Evolutionary conservation across 2,329 filamentous ascomycete genomes (phyloP), one percentile per base, ranked within the genome.

Genomic region (Rasamsonia emersonii): DNA sequence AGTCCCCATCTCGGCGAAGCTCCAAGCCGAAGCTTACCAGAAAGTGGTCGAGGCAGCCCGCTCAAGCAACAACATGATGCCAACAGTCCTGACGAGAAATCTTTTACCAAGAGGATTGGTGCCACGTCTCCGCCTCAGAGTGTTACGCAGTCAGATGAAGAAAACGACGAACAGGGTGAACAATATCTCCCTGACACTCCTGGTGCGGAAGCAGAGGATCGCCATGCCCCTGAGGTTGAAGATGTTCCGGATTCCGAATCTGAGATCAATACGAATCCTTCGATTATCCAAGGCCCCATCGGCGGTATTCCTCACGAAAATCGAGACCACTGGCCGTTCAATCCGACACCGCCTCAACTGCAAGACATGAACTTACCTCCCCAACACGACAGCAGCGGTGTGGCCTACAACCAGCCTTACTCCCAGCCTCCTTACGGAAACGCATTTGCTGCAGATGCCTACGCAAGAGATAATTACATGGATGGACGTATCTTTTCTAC

Each of bases 181-280:
- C 57, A 59, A 14, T 60, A 66, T n/a, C 70, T 73, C 44, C 66
- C 93, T 67, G 72, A 71, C 24, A 74, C 80, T 25, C 86, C 71
- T 51, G 80, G 78, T 28, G 54, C 88, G 38, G 85, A 85, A 3
- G 71, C 79, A 42, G 61, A 73, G 20, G 62, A 78, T 35, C 69
- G 88, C 44, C 80, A 82, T 4, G 74, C 88, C 65, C 84, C 82
- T 0, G 86, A 88, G 50, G 77, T 83, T 47, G 85, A 81, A 3
- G 81, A 84, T 42, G 68, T 64, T 27, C 54, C 70, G 13, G 71
- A 74, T 24, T 57, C 58, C 4, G 60, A 64, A 35, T 54, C 53
- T 9, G 86, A 93, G 39, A 71, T 85, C 10, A 79, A 76, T 27
- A 93, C 86, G 11, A 93, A 93, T 50, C 86, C 86, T 3, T 94